phyloP scores from a whole-genome alignment of 2,329 filamentous ascomycete species.

The Mycogone perniciosa region DNA sequence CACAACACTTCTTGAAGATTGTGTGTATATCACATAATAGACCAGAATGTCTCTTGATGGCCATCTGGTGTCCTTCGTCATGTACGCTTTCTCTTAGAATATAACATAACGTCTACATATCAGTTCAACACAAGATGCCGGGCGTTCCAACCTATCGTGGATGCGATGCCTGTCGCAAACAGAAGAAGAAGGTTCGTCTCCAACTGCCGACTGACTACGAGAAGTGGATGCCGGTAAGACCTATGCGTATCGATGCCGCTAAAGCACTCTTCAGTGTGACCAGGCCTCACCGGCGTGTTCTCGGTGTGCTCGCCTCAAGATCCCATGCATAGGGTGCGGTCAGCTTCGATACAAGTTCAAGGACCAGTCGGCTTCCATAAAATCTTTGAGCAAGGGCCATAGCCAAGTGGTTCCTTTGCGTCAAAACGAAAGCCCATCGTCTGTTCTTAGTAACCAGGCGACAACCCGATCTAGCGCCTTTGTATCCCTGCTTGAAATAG shows the following conservation, averaged over 20 bases:
- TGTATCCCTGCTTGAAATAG: constrained; percentile 29
- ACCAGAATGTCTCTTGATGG: too few relatives aligned
- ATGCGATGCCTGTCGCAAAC: constrained; percentile 44
- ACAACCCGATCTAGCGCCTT: constrained; percentile 19
- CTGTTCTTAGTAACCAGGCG: constrained; percentile 21
- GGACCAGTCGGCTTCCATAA: constrained; percentile 19
- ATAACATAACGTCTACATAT: too few relatives aligned
- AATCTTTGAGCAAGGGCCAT: constrained; percentile 5
- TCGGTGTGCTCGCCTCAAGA: constrained; percentile 38
- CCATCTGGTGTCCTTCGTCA: too few relatives aligned
- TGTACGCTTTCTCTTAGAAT: too few relatives aligned
- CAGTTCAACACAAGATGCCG: constrained; percentile 31
- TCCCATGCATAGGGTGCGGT: constrained; percentile 40
- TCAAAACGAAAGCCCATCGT: neutral
- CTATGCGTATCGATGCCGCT: neutral
- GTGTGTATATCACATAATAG: too few relatives aligned
- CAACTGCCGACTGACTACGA: neutral
- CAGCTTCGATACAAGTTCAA: constrained; percentile 45
- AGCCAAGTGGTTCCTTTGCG: neutral
- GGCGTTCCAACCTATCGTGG: constrained; percentile 45
- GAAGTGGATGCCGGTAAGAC: neutral
- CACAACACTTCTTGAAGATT: too few relatives aligned
- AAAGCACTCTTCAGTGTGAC: constrained; percentile 35
- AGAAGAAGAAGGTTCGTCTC: constrained; percentile 45
- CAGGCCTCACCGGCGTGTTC: constrained; percentile 37